Percentiles rank a stretch among this genome's conserved stretches.
Evolutionary conservation across 805 yeast genomes (phyloP).

Genomic region (Starmera caribaea): DNA sequence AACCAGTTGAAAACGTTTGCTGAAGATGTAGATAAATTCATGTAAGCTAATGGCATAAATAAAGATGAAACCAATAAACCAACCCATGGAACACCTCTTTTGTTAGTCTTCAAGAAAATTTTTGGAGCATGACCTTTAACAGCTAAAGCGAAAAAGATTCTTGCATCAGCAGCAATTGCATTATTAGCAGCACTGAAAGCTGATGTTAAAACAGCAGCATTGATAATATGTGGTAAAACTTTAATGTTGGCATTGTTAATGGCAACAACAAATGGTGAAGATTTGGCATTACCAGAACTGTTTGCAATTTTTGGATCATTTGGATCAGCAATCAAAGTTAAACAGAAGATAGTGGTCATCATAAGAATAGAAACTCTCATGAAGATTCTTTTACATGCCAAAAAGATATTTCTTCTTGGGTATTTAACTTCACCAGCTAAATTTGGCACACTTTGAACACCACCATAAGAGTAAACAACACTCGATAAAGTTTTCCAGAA

Average conservation of each 20-base stretch:
- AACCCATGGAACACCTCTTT: conserved; percentile 22
- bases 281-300: conserved; percentile 20
- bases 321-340: conserved; percentile 24
- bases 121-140: conserved; percentile 27
- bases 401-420: conserved; percentile 24
- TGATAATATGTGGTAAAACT: conserved; percentile 26
- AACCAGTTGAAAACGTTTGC: conserved; percentile 23
- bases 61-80: conserved; percentile 15
- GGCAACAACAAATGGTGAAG: conserved; percentile 32
- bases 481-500: conserved; percentile 26
- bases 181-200: conserved; percentile 30
- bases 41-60: conserved; percentile 23
- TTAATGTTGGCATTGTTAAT: conserved; percentile 36
- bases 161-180: conserved; percentile 19
- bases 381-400: conserved; percentile 24
- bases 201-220: conserved; percentile 29
- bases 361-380: conserved; percentile 21
- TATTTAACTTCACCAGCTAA: conserved; percentile 28
- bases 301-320: conserved; percentile 19
- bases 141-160: conserved; percentile 27
- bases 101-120: conserved; percentile 20
- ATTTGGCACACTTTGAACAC: conserved; percentile 38
- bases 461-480: conserved; percentile 29
- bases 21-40: conserved; percentile 13
- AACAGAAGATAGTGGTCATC: conserved; percentile 20